Base-by-base conservation (phyloP, 1,284 basidiomycete genomes). In the Cystobasidiaceae sp. region DNA sequence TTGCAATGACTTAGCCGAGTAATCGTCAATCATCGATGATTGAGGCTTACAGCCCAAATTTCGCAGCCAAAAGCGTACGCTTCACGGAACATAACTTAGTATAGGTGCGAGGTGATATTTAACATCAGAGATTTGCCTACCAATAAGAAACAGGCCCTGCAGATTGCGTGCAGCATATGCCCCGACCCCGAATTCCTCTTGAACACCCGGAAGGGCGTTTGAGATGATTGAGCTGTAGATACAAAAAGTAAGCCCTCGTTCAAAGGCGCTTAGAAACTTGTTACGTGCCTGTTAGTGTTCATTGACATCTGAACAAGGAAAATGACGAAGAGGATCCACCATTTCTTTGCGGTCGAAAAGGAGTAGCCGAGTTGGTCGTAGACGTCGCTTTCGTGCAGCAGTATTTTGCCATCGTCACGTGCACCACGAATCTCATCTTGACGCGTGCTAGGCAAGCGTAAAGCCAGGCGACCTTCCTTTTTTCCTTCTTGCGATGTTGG, bases 221-320 rank as follows among this genome's bases (percentile, higher is more conserved):
- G 74, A 70, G 64, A 72, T 77, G 6, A 77, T 68, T 23, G 72
- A 73, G n/a, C n/a, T n/a, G n/a, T n/a, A n/a, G n/a, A n/a, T n/a
- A n/a, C n/a, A n/a, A n/a, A n/a, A n/a, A n/a, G n/a, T n/a, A n/a
- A n/a, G n/a, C n/a, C n/a, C n/a, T n/a, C n/a, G n/a, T n/a, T n/a
- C n/a, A n/a, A n/a, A n/a, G n/a, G n/a, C n/a, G n/a, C n/a, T n/a
- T n/a, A n/a, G n/a, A n/a, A n/a, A n/a, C n/a, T n/a, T n/a, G n/a
- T n/a, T n/a, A n/a, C n/a, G n/a, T n/a, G n/a, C n/a, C n/a, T 74
- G 67, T 77, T 77, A 64, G 75, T 74, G 71, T 77, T 77, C 74
- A 77, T 75, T 1, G 44, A 21, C n/a, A 52, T 17, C 27, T 60
- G 58, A 28, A 60, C 32, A 8, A 25, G 19, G 25, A 54, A 52